A percentile compares a stretch with the other conserved stretches of the same genome.
phyloP scores from a whole-genome alignment of 2,329 filamentous ascomycete species.

The Ascomycota sp. region DNA sequence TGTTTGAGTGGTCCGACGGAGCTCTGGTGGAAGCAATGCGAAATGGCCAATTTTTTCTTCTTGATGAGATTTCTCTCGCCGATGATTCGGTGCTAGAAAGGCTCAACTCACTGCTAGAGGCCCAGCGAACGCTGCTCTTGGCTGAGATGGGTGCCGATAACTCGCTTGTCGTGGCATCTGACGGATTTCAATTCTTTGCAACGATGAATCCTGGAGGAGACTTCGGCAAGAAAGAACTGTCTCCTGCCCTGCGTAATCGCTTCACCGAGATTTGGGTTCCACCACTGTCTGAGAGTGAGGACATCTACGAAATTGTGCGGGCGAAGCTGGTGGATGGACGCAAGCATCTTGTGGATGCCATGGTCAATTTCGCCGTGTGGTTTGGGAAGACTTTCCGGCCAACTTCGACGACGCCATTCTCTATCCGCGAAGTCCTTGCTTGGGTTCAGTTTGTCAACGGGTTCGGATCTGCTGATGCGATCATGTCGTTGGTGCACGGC shows the following conservation, averaged over 20 bases:
- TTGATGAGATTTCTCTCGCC: slow-evolving; percentile 92
- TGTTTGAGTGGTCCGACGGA: slow-evolving; percentile 94
- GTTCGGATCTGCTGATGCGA: slow-evolving; percentile 22
- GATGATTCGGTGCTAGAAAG: slow-evolving; percentile 93
- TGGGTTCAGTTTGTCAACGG: slow-evolving; percentile 88
- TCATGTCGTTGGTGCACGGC: slow-evolving; percentile 45
- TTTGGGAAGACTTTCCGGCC: slow-evolving; percentile 68
- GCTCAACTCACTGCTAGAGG: slow-evolving; percentile 87
- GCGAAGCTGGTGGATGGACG: slow-evolving; percentile 42
- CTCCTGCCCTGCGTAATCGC: slow-evolving; percentile 78
- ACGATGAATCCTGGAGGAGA: slow-evolving; percentile 99
- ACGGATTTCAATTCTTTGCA: slow-evolving; percentile 84
- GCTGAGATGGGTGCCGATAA: slow-evolving; percentile 82
- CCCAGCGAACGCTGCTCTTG: slow-evolving; percentile 62
- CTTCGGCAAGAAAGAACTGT: slow-evolving; percentile 93
- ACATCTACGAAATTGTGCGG: slow-evolving; percentile 68
- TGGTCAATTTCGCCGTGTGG: slow-evolving; percentile 81
- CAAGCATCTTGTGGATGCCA: slow-evolving; percentile 36
- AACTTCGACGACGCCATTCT: slow-evolving; percentile 53
- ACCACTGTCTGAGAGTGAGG: slow-evolving; percentile 58
- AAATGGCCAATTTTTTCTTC: slow-evolving; percentile 66
- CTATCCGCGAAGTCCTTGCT: slow-evolving; percentile 73
- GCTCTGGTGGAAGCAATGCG: slow-evolving; percentile 88
- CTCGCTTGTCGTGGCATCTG: slow-evolving; percentile 50
- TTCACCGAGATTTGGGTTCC: slow-evolving; percentile 99